Percentiles rank a stretch among this genome's conserved stretches.
phyloP scores from a whole-genome alignment of 2,329 filamentous ascomycete genomes.

The Botrytis hyacinthi region DNA sequence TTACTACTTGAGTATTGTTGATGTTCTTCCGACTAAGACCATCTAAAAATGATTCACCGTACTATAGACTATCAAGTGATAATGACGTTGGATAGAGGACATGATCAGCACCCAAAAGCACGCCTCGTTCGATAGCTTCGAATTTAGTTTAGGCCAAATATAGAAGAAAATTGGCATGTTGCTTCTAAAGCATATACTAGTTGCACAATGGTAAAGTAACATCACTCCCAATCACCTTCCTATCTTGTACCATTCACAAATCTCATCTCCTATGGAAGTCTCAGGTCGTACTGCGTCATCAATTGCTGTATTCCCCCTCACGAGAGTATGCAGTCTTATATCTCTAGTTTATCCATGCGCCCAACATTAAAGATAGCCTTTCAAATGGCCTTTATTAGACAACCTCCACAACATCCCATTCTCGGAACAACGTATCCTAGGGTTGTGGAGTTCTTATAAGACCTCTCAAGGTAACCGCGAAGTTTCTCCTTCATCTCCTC shows the following conservation, averaged over 20 bases:
- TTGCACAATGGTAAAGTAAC: not conserved
- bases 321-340: not conserved
- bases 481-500: not conserved
- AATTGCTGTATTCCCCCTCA: not conserved
- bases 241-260: not conserved
- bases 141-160: not conserved
- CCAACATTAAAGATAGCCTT: not conserved
- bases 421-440: not conserved
- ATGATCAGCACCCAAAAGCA: not conserved
- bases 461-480: not conserved
- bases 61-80: constrained; percentile 17
- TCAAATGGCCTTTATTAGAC: not conserved
- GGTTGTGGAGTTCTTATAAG: not conserved
- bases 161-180: constrained; percentile 6
- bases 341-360: not conserved
- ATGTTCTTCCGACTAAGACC: not conserved
- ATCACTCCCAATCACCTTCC: not conserved
- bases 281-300: constrained; percentile 9
- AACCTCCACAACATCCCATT: not conserved
- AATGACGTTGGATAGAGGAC: not conserved
- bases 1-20: not conserved
- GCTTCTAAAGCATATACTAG: not conserved
- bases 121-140: not conserved
- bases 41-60: not conserved
- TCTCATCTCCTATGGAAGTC: not conserved